Conservation (phyloP, 345 rosid genomes). For the Pistacia atlantica region DNA sequence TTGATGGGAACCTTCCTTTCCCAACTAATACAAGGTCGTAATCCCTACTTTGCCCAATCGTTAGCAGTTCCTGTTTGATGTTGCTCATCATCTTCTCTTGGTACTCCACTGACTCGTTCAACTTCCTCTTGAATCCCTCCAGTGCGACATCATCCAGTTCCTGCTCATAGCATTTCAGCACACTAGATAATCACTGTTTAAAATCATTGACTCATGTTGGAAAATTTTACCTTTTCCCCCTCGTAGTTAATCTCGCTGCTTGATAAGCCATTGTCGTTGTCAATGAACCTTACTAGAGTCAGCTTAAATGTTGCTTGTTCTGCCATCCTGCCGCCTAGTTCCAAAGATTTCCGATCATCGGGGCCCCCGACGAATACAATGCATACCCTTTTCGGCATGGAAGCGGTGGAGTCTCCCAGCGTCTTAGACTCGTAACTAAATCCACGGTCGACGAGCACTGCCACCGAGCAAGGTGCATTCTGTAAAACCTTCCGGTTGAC, state of each 20-base stretch:
- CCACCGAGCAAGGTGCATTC: slow-evolving; percentile 40
- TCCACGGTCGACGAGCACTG: slow-evolving; percentile 39
- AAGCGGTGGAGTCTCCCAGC: background rate
- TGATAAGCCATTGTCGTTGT: background rate
- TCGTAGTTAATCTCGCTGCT: background rate
- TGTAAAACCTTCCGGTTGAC: slow-evolving; percentile 38
- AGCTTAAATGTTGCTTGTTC: slow-evolving; percentile 6
- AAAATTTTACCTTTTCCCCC: background rate
- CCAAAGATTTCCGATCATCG: slow-evolving; percentile 35
- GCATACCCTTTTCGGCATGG: slow-evolving; percentile 9
- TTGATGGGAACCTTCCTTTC: no score
- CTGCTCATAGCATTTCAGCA: no score
- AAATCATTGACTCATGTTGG: background rate
- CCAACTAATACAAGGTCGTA: no score
- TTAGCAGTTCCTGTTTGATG: no score
- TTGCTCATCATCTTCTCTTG: no score
- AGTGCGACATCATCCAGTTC: no score
- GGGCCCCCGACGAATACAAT: slow-evolving; percentile 33
- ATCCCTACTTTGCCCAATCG: no score
- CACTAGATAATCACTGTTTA: no score
- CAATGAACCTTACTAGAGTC: no score
- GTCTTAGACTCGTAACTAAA: slow-evolving; percentile 3
- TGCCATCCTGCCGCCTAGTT: slow-evolving; percentile 28
- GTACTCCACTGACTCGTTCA: no score
- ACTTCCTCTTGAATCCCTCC: no score